Evolutionary conservation across 2,329 filamentous ascomycete genomes (phyloP), one percentile per base, ranked within the genome.

Genomic region (Botrytis aclada): DNA sequence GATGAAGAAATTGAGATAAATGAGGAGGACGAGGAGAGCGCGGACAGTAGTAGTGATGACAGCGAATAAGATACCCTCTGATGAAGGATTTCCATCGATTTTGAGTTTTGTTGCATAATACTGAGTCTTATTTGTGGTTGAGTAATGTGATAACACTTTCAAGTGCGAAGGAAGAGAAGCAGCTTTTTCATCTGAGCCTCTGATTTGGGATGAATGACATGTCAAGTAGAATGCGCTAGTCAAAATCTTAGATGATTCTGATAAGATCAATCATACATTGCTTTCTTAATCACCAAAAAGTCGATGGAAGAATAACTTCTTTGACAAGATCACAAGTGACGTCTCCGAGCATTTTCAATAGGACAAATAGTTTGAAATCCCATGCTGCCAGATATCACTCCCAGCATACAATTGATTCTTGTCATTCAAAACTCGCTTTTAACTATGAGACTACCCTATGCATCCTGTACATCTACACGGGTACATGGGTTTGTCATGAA

Each of bases 1-100:
- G 89, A 88, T 47, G 78, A 78, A 25, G 69, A 65, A 14, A 65
- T 75, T 32, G 77, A 77, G 63, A 75, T 76, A 41, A 76, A 78
- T n/a, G 76, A 77, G 34, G 76, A 77, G 37, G 77, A 76, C 39
- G 64, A 62, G 43, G 71, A 72, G 25, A 62, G 67, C 7, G 69
- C 75, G 18, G 77, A 76, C 58, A 77, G 75, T 73, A 78, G 75
- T 74, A 77, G 75, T 71, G 77, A 76, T 73, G 79, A 81, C 77
- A 80, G 78, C 75, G 78, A 80, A 74, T 79, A 77, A 80, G 62
- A 80, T 80, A 79, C 79, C 78, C 70, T 70, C 54, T n/a, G 67
- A 34, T 32, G 67, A 70, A 70, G 67, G 67, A 70, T 61, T 61
- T 29, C 65, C 34, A 39, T 67, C n/a, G 39, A 56, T 25, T 25